Percentiles rank a stretch among this genome's conserved stretches.
These are phyloP conservation scores for Cudoniella acicularis DNA, from an alignment of 495 filamentous ascomycete genomes.

Conservation along the genomic window DNA sequence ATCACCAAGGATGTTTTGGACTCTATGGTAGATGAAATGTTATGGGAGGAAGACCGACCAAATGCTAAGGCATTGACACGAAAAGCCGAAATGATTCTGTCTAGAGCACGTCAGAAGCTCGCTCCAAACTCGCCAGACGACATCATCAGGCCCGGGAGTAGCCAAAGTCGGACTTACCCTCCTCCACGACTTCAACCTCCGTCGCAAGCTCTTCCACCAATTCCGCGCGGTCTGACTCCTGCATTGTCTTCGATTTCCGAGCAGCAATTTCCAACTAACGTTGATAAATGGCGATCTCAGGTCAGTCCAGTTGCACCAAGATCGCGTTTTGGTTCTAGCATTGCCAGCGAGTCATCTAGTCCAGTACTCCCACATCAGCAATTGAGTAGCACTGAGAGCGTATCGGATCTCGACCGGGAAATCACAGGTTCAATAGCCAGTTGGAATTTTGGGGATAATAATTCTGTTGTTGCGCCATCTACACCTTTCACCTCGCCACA, in stretches of 20 bases:
- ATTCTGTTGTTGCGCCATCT: conserved; percentile 4
- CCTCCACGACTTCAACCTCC: conserved; percentile 12
- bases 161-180: conserved; percentile 6
- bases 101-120: conserved; percentile 15
- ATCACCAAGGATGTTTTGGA: conserved; percentile 20
- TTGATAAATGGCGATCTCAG: conserved; percentile 22
- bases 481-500: conserved; percentile 21
- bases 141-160: conserved; percentile 10
- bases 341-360: conserved; percentile 4
- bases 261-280: conserved; percentile 9
- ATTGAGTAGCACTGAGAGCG: conserved; percentile 6
- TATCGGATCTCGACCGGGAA: conserved; percentile 17
- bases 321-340: neutral
- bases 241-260: conserved; percentile 17
- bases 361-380: conserved; percentile 2
- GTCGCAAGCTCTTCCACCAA: conserved; percentile 13
- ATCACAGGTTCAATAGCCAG: conserved; percentile 19
- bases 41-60: conserved; percentile 22
- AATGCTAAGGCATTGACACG: conserved; percentile 15
- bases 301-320: conserved; percentile 1
- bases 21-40: conserved; percentile 20
- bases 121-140: conserved; percentile 9
- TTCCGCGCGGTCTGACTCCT: conserved; percentile 2
- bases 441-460: conserved; percentile 14
- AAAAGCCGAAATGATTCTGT: conserved; percentile 13